Base-by-base conservation (phyloP, 371 early-diverging fungal species). In the Chytridiales sp. region DNA sequence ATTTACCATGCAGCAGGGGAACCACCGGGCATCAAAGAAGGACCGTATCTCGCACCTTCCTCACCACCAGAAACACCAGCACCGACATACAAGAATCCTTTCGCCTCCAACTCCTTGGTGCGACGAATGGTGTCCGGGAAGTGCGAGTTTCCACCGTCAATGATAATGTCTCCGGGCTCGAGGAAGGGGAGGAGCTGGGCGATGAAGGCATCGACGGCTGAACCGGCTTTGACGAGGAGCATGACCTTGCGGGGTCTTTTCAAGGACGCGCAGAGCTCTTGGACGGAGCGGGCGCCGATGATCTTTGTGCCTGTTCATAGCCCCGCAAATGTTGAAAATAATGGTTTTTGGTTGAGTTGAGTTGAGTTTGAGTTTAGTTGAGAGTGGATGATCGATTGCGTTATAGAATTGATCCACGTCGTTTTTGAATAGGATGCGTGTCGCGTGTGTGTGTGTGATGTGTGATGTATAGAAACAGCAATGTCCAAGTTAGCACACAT, bases 51-150 rank as follows among this genome's bases (percentile, higher is more conserved):
- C 30, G 99, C 99, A 76, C 99, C 99, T 75, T 97, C 96, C 78
- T 99, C 99, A 72, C 99, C 99, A 64, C 99, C 99, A 68, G 97
- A 96, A 56, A 99, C 99, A 79, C 99, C 99, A 68, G 90, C 86
- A 47, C 99, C 99, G 44, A 97, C 90, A 79, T 94, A 99, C 61
- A 90, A 80, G 66, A 96, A 81, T 61, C 92, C 93, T 82, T 93
- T 90, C 66, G 77, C 77, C 68, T 92, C 89, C 64, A 95, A 80
- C 48, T 92, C 82, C 72, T 88, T 83, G 72, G 82, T 78, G 68
- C 99, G 89, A 67, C 96, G 89, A 60, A 92, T 90, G 58, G 97
- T 88, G 77, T 98, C 99, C 54, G 95, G 93, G 85, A 87, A 99
- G 84, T 97, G 94, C 34, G 97, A 97, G 87, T 99, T 99, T 62